phyloP scores from a whole-genome alignment of 2,329 filamentous ascomycete species.

The Aspergillus amoenus region DNA sequence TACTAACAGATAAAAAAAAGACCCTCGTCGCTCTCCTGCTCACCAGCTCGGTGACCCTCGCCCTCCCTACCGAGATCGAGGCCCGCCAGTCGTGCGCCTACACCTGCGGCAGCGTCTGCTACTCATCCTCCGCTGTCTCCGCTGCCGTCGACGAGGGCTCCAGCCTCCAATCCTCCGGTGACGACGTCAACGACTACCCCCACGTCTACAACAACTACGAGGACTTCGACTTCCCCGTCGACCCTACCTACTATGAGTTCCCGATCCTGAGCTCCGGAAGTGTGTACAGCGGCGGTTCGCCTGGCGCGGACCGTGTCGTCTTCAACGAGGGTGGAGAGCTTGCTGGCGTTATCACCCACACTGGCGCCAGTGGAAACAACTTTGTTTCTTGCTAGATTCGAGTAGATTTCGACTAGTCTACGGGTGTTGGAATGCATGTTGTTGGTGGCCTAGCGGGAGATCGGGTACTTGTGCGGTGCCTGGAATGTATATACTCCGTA shows the following conservation, averaged over 20 bases:
- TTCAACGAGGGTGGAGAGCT: slow-evolving; percentile 58
- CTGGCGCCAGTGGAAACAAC: slow-evolving; percentile 65
- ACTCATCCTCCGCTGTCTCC: slow-evolving; percentile 51
- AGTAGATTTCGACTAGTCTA: no score
- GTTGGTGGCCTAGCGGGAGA: not conserved
- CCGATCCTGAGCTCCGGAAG: slow-evolving; percentile 53
- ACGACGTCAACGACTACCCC: slow-evolving; percentile 51
- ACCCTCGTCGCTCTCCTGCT: slow-evolving; percentile 19
- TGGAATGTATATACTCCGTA: not conserved
- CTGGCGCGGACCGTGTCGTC: slow-evolving; percentile 66
- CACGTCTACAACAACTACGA: slow-evolving; percentile 64
- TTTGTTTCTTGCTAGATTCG: slow-evolving; percentile 51
- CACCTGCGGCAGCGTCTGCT: slow-evolving; percentile 56
- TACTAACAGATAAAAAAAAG: not conserved
- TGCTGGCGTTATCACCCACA: slow-evolving; percentile 68
- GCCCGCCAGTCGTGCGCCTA: slow-evolving; percentile 46
- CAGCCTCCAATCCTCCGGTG: slow-evolving; percentile 46
- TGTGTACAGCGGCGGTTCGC: slow-evolving; percentile 59
- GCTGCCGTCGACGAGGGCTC: slow-evolving; percentile 54
- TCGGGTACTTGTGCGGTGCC: not conserved
- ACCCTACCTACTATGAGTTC: slow-evolving; percentile 64
- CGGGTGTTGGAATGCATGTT: no score
- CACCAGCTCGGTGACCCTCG: slow-evolving; percentile 23
- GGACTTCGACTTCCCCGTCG: slow-evolving; percentile 59
- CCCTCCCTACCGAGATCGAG: slow-evolving; percentile 27